These are phyloP conservation scores for Urtica urens DNA, from an alignment of 306 rosid genomes.

Conservation along the genomic window DNA sequence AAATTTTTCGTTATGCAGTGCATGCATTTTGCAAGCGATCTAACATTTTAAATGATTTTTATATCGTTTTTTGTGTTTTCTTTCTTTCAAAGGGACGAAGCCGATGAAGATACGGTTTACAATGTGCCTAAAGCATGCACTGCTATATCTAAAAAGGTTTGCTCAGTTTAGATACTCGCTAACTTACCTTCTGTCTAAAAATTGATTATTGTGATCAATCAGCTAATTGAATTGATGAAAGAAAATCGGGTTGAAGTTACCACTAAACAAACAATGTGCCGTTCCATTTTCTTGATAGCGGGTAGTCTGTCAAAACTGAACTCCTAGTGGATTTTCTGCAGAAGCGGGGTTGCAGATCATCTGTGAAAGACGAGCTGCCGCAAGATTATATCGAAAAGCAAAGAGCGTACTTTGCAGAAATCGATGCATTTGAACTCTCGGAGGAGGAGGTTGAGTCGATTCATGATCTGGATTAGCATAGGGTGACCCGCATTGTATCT, in stretches of 20 bases:
- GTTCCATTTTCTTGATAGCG: no score
- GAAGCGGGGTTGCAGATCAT: conserved; percentile 28
- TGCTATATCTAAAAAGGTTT: conserved; percentile 48
- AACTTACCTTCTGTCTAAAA: neutral
- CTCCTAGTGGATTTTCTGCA: conserved; percentile 22
- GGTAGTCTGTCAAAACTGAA: conserved; percentile 15
- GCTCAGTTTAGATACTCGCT: neutral
- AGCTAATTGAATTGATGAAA: neutral
- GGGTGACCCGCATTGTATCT: conserved; percentile 2
- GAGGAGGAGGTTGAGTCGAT: conserved; percentile 57
- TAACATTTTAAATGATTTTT: conserved; percentile 2
- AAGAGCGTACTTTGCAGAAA: conserved; percentile 56
- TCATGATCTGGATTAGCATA: conserved; percentile 34
- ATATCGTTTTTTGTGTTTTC: neutral
- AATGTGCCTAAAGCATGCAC: conserved; percentile 23
- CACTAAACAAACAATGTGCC: no score
- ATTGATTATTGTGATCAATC: neutral
- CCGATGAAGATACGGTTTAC: conserved; percentile 15
- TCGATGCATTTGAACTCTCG: conserved; percentile 51
- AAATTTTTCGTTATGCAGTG: no score
- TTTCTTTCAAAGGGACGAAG: neutral
- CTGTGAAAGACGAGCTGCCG: conserved; percentile 19
- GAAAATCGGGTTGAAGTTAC: no score
- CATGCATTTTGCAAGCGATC: neutral
- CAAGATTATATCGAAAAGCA: conserved; percentile 50